A percentile compares a stretch with the other conserved stretches of the same genome.
phyloP scores from a whole-genome alignment of 2,329 filamentous ascomycete genomes.

The Falciphora oryzae region DNA sequence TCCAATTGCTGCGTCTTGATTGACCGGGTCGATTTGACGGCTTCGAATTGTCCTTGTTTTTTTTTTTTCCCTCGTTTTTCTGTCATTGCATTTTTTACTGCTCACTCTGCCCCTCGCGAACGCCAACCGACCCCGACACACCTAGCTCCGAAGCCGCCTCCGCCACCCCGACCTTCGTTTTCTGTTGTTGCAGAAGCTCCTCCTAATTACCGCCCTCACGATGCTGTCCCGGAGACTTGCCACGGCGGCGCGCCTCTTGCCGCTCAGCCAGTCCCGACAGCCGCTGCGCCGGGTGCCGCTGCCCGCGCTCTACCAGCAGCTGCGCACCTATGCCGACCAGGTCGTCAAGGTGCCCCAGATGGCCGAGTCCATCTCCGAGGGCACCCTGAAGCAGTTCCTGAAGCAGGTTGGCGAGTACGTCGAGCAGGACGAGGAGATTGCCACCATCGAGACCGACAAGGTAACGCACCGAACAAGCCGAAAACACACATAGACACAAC shows the following conservation, averaged over 20 bases:
- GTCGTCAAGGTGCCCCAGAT: constrained; percentile 93
- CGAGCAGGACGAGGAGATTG: constrained; percentile 94
- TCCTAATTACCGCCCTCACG: constrained; percentile 13
- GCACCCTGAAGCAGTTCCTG: constrained; percentile 90
- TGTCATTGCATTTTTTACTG: not conserved
- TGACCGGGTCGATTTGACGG: not conserved
- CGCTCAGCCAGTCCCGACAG: constrained; percentile 30
- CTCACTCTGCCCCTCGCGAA: no score
- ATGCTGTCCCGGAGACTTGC: constrained; percentile 37
- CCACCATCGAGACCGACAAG: constrained; percentile 99
- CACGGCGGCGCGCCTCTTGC: constrained; percentile 21
- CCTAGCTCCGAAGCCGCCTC: no score
- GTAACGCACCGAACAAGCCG: constrained; percentile 37
- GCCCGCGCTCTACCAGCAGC: constrained; percentile 48
- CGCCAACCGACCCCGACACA: no score
- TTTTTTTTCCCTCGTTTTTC: not conserved
- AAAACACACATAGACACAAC: no score
- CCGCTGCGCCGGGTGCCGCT: constrained; percentile 40
- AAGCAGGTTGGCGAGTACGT: constrained; percentile 92
- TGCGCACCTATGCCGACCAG: constrained; percentile 67
- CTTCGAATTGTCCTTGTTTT: not conserved
- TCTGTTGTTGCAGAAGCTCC: no score
- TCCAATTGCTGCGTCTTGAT: not conserved
- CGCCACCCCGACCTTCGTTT: no score
- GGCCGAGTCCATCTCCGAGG: constrained; percentile 98